A percentile compares a stretch with the other conserved stretches of the same genome.
These are phyloP conservation scores for Kodamaea lidongshanica DNA, from an alignment of 805 yeast genomes.

Conservation along the genomic window DNA sequence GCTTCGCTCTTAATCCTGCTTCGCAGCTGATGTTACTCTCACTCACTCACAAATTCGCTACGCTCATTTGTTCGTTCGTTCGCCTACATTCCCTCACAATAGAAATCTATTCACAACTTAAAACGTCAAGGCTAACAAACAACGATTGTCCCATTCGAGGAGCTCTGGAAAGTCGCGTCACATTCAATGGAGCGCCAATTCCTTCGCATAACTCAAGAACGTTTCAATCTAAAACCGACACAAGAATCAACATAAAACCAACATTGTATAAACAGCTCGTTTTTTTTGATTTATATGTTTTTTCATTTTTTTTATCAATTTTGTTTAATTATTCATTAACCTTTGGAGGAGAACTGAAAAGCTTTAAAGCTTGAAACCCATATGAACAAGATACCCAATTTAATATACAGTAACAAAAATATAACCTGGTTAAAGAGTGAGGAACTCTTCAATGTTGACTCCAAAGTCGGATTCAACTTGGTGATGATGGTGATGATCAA, in stretches of 20 bases:
- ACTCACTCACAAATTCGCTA: too few relatives aligned
- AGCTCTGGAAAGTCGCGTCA: constrained; percentile 8
- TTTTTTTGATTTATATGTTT: constrained; percentile 11
- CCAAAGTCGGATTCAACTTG: constrained; percentile 12
- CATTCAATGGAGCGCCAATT: constrained; percentile 10
- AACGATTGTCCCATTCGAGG: constrained; percentile 1
- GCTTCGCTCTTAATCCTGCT: too few relatives aligned
- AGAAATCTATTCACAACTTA: constrained; percentile 5
- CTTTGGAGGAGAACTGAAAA: constrained; percentile 6
- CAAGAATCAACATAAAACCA: constrained; percentile 4
- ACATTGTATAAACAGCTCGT: constrained; percentile 9
- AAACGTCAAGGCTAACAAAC: constrained; percentile 1
- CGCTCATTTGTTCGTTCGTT: too few relatives aligned
- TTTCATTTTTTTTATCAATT: constrained; percentile 7
- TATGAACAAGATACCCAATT: constrained; percentile 6
- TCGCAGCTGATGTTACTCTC: too few relatives aligned
- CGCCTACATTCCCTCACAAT: too few relatives aligned
- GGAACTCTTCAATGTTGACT: constrained; percentile 27
- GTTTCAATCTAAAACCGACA: constrained; percentile 4
- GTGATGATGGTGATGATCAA: constrained; percentile 7
- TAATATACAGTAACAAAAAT: constrained; percentile 11
- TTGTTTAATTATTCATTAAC: constrained; percentile 3
- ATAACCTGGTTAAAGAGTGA: constrained; percentile 18
- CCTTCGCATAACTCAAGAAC: constrained; percentile 1
- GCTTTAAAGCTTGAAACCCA: constrained; percentile 6